Conservation (phyloP, 2,329 filamentous ascomycete genomes). For the Nakataea oryzae region DNA sequence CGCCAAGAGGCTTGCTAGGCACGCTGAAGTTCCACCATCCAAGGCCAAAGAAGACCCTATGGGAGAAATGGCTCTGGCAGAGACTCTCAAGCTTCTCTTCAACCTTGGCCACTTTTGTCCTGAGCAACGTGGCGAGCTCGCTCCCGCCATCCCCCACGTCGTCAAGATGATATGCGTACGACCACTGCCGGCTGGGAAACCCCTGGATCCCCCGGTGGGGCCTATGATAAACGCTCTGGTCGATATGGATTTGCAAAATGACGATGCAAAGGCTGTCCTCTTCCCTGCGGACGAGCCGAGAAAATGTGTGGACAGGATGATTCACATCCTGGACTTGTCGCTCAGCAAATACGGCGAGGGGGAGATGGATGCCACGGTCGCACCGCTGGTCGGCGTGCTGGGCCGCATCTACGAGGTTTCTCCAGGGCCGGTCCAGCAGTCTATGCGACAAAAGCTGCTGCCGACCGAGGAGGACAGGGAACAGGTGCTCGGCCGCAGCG, state of each 20-base stretch:
- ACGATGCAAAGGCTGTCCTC: constrained; percentile 41
- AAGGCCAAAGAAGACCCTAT: constrained; percentile 39
- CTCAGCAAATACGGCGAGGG: constrained; percentile 51
- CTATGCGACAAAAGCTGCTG: constrained; percentile 58
- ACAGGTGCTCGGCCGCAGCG: constrained; percentile 64
- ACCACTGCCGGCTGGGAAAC: constrained; percentile 47
- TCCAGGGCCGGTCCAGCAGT: constrained; percentile 47
- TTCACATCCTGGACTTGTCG: constrained; percentile 59
- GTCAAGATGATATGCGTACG: constrained; percentile 56
- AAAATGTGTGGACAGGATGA: constrained; percentile 51
- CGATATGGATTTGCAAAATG: constrained; percentile 59
- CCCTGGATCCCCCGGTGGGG: constrained; percentile 62
- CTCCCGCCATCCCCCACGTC: constrained; percentile 57
- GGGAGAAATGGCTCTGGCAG: constrained; percentile 69
- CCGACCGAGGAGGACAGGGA: constrained; percentile 69
- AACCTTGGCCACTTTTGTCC: constrained; percentile 73
- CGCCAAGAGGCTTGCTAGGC: constrained; percentile 57
- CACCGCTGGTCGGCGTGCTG: constrained; percentile 66
- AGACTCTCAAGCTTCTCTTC: constrained; percentile 82
- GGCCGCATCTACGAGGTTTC: constrained; percentile 61
- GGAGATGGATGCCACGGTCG: constrained; percentile 62
- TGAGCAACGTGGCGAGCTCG: constrained; percentile 50
- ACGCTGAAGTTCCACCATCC: constrained; percentile 39
- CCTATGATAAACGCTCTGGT: constrained; percentile 71
- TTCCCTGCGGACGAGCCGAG: constrained; percentile 56